phyloP scores from a whole-genome alignment of 1,284 basidiomycete species.

The Puccinia coronata region DNA sequence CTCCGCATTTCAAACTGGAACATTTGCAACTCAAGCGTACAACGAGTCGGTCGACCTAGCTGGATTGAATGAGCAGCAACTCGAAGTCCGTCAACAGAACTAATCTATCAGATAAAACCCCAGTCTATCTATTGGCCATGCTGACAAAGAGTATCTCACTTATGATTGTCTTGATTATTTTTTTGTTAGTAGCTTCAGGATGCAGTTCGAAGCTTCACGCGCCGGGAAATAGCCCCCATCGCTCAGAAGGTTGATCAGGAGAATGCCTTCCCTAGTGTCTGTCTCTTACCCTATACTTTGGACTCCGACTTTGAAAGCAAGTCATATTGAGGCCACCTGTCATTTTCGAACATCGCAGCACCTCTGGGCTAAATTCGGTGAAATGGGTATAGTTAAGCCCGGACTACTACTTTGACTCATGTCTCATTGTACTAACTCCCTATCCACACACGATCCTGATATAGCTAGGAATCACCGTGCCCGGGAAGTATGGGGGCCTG shows the following conservation, averaged over 20 bases:
- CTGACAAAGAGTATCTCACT: too few relatives aligned
- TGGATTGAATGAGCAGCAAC: constrained; percentile 45
- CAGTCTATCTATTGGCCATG: too few relatives aligned
- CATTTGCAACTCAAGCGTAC: constrained; percentile 31
- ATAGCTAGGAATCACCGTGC: constrained; percentile 71
- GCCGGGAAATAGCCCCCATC: constrained; percentile 26
- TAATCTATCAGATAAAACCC: neutral
- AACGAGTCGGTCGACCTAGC: constrained; percentile 42
- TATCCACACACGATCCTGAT: neutral
- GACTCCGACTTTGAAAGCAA: neutral
- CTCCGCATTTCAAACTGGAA: neutral
- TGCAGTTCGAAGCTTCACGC: constrained; percentile 20
- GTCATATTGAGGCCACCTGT: neutral
- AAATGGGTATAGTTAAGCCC: constrained; percentile 66
- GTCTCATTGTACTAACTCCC: neutral
- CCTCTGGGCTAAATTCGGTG: constrained; percentile 82
- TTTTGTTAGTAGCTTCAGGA: constrained; percentile 35
- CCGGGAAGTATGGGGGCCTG: constrained; percentile 75
- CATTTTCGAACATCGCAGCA: constrained; percentile 63
- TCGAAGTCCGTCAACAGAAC: constrained; percentile 25
- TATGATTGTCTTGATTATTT: neutral
- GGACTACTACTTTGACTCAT: neutral
- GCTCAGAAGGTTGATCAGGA: constrained; percentile 44
- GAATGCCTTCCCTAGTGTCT: constrained; percentile 44
- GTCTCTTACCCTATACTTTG: neutral